Percentiles rank a stretch among this genome's conserved stretches.
Conservation (phyloP, 1,284 basidiomycete species). For the Peniophora sp. region DNA sequence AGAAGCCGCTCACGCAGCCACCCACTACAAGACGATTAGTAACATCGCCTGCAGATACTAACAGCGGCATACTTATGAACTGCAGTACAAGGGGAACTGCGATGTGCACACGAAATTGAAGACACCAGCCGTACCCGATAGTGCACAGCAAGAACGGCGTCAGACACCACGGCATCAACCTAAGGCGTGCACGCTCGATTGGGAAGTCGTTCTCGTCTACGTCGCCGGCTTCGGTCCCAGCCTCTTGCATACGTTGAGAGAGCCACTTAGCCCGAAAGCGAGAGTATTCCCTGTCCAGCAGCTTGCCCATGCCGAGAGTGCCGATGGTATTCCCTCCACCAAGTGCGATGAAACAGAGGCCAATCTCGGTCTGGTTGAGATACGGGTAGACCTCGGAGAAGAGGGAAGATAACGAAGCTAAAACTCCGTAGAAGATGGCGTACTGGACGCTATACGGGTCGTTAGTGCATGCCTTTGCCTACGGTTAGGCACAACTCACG, state of each 20-base stretch:
- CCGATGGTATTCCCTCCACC: conserved; percentile 53
- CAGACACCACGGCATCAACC: conserved; percentile 34
- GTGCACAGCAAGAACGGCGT: conserved; percentile 31
- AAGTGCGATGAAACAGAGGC: conserved; percentile 63
- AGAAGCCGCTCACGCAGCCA: conserved; percentile 26
- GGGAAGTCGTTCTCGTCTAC: conserved; percentile 38
- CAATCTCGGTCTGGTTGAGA: conserved; percentile 54
- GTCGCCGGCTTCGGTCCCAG: conserved; percentile 17
- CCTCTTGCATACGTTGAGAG: conserved; percentile 7
- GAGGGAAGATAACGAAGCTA: conserved; percentile 56
- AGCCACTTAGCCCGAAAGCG: conserved; percentile 14
- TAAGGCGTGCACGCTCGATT: conserved; percentile 48
- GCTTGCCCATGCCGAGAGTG: conserved; percentile 36
- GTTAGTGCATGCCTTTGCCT: too few relatives aligned
- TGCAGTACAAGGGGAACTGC: conserved; percentile 53
- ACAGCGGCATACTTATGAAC: conserved; percentile 37
- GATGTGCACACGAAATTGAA: conserved; percentile 41
- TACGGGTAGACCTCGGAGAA: conserved; percentile 53
- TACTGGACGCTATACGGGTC: conserved; percentile 35
- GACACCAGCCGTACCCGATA: conserved; percentile 60
- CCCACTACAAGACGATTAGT: conserved; percentile 35
- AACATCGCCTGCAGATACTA: background rate
- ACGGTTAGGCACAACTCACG: too few relatives aligned
- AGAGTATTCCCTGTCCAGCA: conserved; percentile 52
- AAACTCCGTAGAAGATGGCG: conserved; percentile 58